Evolutionary conservation across 2,329 filamentous ascomycete species (phyloP).

Genomic region (Ascochyta koolunga): DNA sequence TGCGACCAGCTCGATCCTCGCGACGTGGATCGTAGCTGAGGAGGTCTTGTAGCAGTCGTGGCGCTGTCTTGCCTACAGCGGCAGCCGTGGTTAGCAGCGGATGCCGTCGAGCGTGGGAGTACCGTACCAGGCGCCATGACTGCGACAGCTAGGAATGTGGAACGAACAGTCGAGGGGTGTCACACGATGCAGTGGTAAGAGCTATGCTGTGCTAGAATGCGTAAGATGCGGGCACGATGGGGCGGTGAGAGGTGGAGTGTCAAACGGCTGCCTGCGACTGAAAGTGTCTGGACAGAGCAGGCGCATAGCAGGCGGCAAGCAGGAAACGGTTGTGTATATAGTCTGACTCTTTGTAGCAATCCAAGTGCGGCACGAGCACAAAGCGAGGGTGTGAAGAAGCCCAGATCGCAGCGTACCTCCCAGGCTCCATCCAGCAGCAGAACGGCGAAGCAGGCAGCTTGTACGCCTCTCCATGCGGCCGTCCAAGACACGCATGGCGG

Average conservation of each 20-base stretch:
- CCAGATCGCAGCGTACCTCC: neutral
- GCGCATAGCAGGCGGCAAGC: slow-evolving; percentile 26
- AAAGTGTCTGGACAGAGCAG: slow-evolving; percentile 17
- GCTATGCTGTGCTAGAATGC: slow-evolving; percentile 2
- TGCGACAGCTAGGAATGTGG: slow-evolving; percentile 12
- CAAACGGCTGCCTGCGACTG: slow-evolving; percentile 20
- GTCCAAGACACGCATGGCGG: slow-evolving; percentile 9
- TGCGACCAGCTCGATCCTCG: slow-evolving; percentile 54
- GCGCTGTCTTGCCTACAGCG: slow-evolving; percentile 57
- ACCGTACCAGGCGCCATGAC: slow-evolving; percentile 33
- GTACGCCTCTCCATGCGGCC: slow-evolving; percentile 1
- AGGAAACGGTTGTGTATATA: slow-evolving; percentile 3
- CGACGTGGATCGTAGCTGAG: slow-evolving; percentile 57
- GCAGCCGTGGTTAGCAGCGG: slow-evolving; percentile 25
- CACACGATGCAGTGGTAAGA: neutral
- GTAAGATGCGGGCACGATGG: slow-evolving; percentile 3
- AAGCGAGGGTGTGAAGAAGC: neutral
- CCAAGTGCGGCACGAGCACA: slow-evolving; percentile 10
- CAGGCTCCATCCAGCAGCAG: neutral
- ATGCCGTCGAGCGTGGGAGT: neutral
- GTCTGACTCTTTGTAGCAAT: neutral
- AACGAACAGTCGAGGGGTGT: neutral
- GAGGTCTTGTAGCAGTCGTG: slow-evolving; percentile 59
- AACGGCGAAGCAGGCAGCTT: slow-evolving; percentile 1
- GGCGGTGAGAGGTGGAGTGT: slow-evolving; percentile 11